phyloP scores from a whole-genome alignment of 305 asterid genomes.

The Fraxinus floribunda region DNA sequence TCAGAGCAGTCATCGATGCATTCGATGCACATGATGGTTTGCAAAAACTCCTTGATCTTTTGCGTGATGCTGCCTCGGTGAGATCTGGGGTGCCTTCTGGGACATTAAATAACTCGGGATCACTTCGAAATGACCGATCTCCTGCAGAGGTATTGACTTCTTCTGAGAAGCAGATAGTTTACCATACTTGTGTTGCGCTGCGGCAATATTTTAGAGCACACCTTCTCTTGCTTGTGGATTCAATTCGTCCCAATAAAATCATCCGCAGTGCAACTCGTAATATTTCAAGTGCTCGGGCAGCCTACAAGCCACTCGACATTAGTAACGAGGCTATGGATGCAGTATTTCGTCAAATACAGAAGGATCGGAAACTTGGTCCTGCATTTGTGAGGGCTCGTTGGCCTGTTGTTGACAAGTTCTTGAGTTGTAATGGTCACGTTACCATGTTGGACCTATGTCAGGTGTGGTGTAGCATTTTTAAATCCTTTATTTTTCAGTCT shows the following conservation, averaged over 20 bases:
- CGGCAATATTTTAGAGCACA: slow-evolving; percentile 95
- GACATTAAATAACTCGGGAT: slow-evolving; percentile 58
- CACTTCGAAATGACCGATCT: slow-evolving; percentile 79
- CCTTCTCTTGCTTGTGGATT: slow-evolving; percentile 80
- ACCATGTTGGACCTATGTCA: slow-evolving; percentile 98
- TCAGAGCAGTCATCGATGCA: slow-evolving; percentile 88
- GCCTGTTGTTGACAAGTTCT: slow-evolving; percentile 86
- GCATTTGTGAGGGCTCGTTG: slow-evolving; percentile 84
- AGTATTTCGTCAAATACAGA: slow-evolving; percentile 86
- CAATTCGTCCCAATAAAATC: slow-evolving; percentile 80
- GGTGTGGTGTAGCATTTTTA: slow-evolving; percentile 45
- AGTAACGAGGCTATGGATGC: slow-evolving; percentile 96
- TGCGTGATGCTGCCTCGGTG: slow-evolving; percentile 92
- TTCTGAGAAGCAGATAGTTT: slow-evolving; percentile 95
- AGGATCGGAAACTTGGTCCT: slow-evolving; percentile 90
- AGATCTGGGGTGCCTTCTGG: slow-evolving; percentile 89
- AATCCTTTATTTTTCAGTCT: slow-evolving; percentile 13
- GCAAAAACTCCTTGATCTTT: slow-evolving; percentile 74
- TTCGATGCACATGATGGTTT: slow-evolving; percentile 91
- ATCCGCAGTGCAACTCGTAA: slow-evolving; percentile 79
- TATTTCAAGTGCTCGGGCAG: slow-evolving; percentile 64
- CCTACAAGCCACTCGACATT: slow-evolving; percentile 90
- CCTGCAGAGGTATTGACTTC: slow-evolving; percentile 88
- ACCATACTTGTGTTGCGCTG: slow-evolving; percentile 88
- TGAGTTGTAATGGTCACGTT: slow-evolving; percentile 75